phyloP scores from a whole-genome alignment of 257 asterid species.

The Solanum sitiens region DNA sequence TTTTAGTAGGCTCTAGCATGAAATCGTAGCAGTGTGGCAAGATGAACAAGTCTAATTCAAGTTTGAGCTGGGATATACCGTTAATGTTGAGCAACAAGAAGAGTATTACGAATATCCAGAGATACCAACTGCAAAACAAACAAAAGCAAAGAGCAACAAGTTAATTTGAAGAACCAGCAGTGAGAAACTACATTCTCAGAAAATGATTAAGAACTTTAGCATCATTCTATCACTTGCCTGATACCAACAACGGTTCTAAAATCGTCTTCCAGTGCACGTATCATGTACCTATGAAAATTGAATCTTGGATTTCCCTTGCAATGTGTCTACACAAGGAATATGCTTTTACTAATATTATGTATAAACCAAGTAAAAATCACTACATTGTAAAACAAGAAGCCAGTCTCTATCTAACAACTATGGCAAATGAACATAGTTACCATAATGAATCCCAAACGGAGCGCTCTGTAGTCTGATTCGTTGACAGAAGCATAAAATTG shows the following conservation, averaged over 20 bases:
- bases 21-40: neutral
- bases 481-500: slow-evolving; percentile 91
- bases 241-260: slow-evolving; percentile 92
- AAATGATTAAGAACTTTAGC: neutral
- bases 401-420: neutral
- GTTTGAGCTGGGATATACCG: slow-evolving; percentile 41
- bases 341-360: neutral
- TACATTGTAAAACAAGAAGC: neutral
- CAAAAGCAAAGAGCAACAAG: neutral
- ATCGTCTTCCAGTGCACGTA: slow-evolving; percentile 95
- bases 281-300: slow-evolving; percentile 90
- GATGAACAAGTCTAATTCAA: neutral
- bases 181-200: neutral
- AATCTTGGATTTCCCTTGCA: slow-evolving; percentile 84
- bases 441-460: slow-evolving; percentile 81
- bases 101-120: slow-evolving; percentile 83
- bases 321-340: slow-evolving; percentile 52
- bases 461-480: slow-evolving; percentile 75
- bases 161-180: neutral
- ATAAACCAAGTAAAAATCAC: neutral
- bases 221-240: slow-evolving; percentile 41
- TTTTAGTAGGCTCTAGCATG: neutral
- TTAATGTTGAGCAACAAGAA: slow-evolving; percentile 73
- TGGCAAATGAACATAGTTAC: slow-evolving; percentile 12
- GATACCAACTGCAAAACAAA: slow-evolving; percentile 76